These are phyloP conservation scores for Cystoisospora suis DNA, from an alignment of 169 alveolate species.

Conservation along the genomic window DNA sequence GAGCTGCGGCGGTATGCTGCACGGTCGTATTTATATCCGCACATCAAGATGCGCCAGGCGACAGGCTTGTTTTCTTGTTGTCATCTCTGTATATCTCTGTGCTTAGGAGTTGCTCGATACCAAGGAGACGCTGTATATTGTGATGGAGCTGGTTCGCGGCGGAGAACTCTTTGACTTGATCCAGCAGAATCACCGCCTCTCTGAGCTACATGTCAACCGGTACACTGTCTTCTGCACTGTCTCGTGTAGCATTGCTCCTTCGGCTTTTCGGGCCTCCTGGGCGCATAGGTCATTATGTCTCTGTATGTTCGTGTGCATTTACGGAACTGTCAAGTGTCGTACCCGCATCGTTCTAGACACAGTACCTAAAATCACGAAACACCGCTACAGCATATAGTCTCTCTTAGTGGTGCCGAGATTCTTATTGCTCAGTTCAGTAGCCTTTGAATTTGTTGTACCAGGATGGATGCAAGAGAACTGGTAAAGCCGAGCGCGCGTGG, in stretches of 20 bases:
- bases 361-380: too few relatives aligned
- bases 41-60: too few relatives aligned
- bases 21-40: too few relatives aligned
- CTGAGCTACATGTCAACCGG: slow-evolving; percentile 79
- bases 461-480: too few relatives aligned
- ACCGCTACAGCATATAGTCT: too few relatives aligned
- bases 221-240: neutral
- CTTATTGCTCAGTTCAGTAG: too few relatives aligned
- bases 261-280: neutral
- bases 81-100: too few relatives aligned
- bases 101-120: slow-evolving; percentile 81
- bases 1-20: too few relatives aligned
- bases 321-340: neutral
- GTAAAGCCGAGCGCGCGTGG: too few relatives aligned
- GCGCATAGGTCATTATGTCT: neutral
- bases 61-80: too few relatives aligned
- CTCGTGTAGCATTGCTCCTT: neutral
- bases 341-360: neutral
- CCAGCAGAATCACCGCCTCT: slow-evolving; percentile 70
- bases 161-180: slow-evolving; percentile 87
- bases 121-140: slow-evolving; percentile 83
- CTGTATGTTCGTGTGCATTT: neutral
- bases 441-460: too few relatives aligned
- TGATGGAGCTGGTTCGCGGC: slow-evolving; percentile 89
- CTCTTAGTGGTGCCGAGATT: too few relatives aligned